Base-by-base conservation (phyloP, 345 rosid genomes). In the Salix caprea region DNA sequence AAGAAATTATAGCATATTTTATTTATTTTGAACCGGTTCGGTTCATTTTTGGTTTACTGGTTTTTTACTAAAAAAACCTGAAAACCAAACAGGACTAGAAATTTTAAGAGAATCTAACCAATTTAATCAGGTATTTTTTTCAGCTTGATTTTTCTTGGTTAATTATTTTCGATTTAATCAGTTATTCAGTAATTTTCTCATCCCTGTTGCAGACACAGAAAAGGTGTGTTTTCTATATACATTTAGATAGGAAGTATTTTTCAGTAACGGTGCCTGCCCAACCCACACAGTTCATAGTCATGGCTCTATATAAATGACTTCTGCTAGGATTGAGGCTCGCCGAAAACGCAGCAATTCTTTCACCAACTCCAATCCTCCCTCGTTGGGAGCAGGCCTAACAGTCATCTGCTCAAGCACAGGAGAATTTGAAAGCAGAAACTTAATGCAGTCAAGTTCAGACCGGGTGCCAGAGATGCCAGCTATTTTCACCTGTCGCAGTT, bases 321-420 rank as follows among this genome's bases (percentile, higher is more conserved):
- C 91, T 13, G 92, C 89, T 50, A 11, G 82, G 24, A 75, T 79
- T 0, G 95, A 91, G 12, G 90, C 89, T 48, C 92, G 82, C 34
- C 86, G 87, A 75, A 89, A 88, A 52, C 87, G 87, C 78, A 91
- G 75, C 87, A 89, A 72, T 48, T 87, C 87, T 79, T 91, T 91
- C 52, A 82, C 40, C 78, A 91, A 48, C 60, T 79, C 89, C 87
- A 85, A 83, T 46, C 84, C 85, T 67, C 88, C 90, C 62, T 82
- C 82, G 10, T 36, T 54, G 6, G 86, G 75, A 42, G 81, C 75
- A 23, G 91, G 92, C 79, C 80, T 89, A 23, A 91, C 64, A 30
- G 86, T 84, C 91, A 91, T 78, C 77, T 65, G 87, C 82, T 91
- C 92, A 14, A 91, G 91, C 32, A 78, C 74, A 1, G 95, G 90